Evolutionary conservation across 2,329 filamentous ascomycete species (phyloP).

Genomic region (Xylaria hypoxylon): DNA sequence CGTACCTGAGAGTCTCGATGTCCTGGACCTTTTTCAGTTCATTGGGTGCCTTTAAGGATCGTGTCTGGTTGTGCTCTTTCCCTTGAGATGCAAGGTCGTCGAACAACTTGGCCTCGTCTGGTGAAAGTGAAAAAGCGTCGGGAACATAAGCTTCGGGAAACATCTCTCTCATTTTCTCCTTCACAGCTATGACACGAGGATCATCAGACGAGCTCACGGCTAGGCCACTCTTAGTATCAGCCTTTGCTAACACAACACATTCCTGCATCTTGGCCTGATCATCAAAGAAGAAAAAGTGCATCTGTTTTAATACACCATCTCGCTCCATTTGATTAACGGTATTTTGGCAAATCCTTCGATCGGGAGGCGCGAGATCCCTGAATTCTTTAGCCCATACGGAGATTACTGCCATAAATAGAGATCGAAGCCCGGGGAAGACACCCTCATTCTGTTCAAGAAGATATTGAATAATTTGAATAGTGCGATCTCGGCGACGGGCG

Average conservation of each 20-base stretch:
- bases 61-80: conserved; percentile 34
- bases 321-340: conserved; percentile 49
- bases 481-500: conserved; percentile 51
- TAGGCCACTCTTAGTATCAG: conserved; percentile 14
- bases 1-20: conserved; percentile 47
- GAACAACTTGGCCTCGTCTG: conserved; percentile 53
- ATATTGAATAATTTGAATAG: conserved; percentile 56
- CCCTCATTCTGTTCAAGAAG: conserved; percentile 58
- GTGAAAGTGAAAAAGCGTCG: conserved; percentile 52
- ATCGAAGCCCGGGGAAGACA: conserved; percentile 63
- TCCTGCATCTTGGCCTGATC: conserved; percentile 44
- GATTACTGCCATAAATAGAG: conserved; percentile 62
- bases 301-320: conserved; percentile 41
- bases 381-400: conserved; percentile 60
- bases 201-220: conserved; percentile 54
- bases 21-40: conserved; percentile 45
- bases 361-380: conserved; percentile 54
- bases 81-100: conserved; percentile 45
- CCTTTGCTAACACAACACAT: conserved; percentile 45
- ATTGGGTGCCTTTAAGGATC: conserved; percentile 32
- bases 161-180: conserved; percentile 61
- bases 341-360: conserved; percentile 45
- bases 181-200: conserved; percentile 56
- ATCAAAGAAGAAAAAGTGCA: conserved; percentile 49
- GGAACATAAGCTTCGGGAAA: conserved; percentile 60